Base-by-base conservation (phyloP, 805 yeast species). In the Saccharomycopsis sp. region DNA sequence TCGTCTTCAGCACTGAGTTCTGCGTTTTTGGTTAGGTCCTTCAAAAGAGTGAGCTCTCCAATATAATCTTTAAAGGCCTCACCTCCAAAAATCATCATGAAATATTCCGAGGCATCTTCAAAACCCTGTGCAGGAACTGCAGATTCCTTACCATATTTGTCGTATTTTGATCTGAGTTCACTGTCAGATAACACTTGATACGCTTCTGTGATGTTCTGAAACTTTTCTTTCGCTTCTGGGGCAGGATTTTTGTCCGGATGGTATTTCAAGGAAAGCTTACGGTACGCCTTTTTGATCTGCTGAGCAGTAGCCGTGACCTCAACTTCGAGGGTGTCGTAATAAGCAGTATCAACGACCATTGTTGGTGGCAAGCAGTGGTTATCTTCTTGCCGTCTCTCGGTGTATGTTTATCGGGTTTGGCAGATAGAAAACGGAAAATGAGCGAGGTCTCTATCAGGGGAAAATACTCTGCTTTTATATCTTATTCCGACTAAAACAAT, bases 161-260 rank as follows among this genome's bases (percentile, higher is more conserved):
- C 93, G 68, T 88, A 88, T 62, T 84, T 82, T 8, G 79, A 74
- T 64, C 94, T 76, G 58, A 86, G 74, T 9, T 76, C 75, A 2
- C 81, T 83, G 67, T 85, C 87, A 62, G 87, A 81, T 54, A 88
- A 73, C 1, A 87, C 89, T 69, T 87, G 94, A 68, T 88, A 88
- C 2, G 94, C 94, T 67, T 87, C 89, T 2, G 79, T 73, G 2
- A 77, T 74, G n/a, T 73, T 73, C 58, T 77, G 81, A 60, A 88
- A 88, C 71, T 84, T 85, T 62, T 78, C 79, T 19, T 89, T 89
- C 8, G 96, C 94, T 17, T 75, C 75, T 3, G 90, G 89, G 68
- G 86, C 89, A 29, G 86, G 88, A 65, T 87, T 87, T 71, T 87
- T 87, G 69, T 87, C 96, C 1, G 96, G 96, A 69, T 87, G 96